phyloP scores from a whole-genome alignment of 148 eudicot species.

The Vaccinium vitisidaea region DNA sequence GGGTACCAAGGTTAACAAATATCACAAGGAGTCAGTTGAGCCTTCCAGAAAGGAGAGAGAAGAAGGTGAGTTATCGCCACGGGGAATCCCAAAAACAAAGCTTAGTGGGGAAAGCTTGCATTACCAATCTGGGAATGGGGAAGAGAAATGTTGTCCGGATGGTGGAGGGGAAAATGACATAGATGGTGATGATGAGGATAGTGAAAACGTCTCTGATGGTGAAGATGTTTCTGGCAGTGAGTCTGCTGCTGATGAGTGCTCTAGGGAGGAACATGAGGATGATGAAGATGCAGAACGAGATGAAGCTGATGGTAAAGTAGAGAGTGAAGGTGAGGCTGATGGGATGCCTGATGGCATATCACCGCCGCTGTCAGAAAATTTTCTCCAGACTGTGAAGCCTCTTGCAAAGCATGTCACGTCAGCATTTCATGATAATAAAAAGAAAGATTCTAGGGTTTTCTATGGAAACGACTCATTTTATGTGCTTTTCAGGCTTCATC shows the following conservation, averaged over 20 bases:
- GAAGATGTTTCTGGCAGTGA: slow-evolving; percentile 79
- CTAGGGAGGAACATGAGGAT: slow-evolving; percentile 67
- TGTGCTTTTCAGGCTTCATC: slow-evolving; percentile 86
- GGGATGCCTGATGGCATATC: slow-evolving; percentile 50
- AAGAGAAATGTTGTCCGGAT: slow-evolving; percentile 36
- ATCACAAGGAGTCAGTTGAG: slow-evolving; percentile 40
- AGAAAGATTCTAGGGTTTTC: slow-evolving; percentile 54
- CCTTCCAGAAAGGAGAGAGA: slow-evolving; percentile 67
- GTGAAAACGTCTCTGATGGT: slow-evolving; percentile 77
- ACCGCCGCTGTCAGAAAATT: slow-evolving; percentile 50
- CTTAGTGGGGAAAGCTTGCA: slow-evolving; percentile 31
- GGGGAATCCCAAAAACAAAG: slow-evolving; percentile 34
- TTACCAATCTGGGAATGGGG: slow-evolving; percentile 35
- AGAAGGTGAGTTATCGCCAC: slow-evolving; percentile 79
- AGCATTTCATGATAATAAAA: slow-evolving; percentile 32
- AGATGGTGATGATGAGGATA: slow-evolving; percentile 83
- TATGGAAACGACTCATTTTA: slow-evolving; percentile 84
- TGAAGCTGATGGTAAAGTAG: slow-evolving; percentile 73
- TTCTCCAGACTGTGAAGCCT: slow-evolving; percentile 56
- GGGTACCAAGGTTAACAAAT: slow-evolving; percentile 30
- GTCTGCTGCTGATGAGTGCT: slow-evolving; percentile 85
- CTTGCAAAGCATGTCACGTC: slow-evolving; percentile 62
- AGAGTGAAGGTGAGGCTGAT: slow-evolving; percentile 86
- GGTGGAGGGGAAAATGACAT: slow-evolving; percentile 51
- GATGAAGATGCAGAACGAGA: slow-evolving; percentile 67